A percentile compares a stretch with the other conserved stretches of the same genome.
phyloP scores from a whole-genome alignment of 2,329 filamentous ascomycete genomes.

The Fusarium hainanense region DNA sequence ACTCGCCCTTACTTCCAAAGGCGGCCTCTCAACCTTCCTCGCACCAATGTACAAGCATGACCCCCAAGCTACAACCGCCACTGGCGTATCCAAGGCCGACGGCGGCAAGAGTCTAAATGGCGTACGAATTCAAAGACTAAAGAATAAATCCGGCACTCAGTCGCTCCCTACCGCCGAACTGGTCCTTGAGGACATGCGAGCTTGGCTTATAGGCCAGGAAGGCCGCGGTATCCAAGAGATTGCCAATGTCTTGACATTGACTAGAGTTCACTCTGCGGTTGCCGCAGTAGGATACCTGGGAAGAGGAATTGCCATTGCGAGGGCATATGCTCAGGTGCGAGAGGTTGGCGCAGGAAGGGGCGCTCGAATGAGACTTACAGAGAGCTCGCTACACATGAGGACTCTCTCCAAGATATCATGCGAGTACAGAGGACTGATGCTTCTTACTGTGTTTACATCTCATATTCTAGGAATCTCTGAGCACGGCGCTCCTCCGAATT shows the following conservation, averaged over 20 bases:
- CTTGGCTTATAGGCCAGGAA: slow-evolving; percentile 73
- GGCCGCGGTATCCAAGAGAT: slow-evolving; percentile 77
- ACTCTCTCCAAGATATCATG: slow-evolving; percentile 67
- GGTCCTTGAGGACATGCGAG: slow-evolving; percentile 71
- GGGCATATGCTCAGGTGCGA: slow-evolving; percentile 68
- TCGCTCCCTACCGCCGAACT: slow-evolving; percentile 79
- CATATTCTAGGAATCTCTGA: slow-evolving; percentile 67
- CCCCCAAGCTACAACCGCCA: slow-evolving; percentile 47
- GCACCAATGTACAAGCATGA: slow-evolving; percentile 68
- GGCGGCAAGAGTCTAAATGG: slow-evolving; percentile 69
- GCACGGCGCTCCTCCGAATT: slow-evolving; percentile 46
- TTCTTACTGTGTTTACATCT: slow-evolving; percentile 65
- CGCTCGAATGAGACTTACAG: slow-evolving; percentile 58
- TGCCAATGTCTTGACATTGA: slow-evolving; percentile 74
- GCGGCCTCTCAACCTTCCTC: slow-evolving; percentile 60
- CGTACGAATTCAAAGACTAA: slow-evolving; percentile 74
- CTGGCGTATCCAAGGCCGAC: slow-evolving; percentile 38
- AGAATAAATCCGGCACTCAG: slow-evolving; percentile 78
- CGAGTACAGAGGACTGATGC: slow-evolving; percentile 67
- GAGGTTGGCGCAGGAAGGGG: slow-evolving; percentile 60
- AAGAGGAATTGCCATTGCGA: slow-evolving; percentile 66
- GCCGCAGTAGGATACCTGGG: slow-evolving; percentile 64
- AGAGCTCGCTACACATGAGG: slow-evolving; percentile 67
- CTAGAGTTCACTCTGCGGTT: slow-evolving; percentile 68
- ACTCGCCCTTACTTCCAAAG: slow-evolving; percentile 65